Evolutionary conservation across 1,284 basidiomycete species (phyloP).

Genomic region (Ustilago trichophora): DNA sequence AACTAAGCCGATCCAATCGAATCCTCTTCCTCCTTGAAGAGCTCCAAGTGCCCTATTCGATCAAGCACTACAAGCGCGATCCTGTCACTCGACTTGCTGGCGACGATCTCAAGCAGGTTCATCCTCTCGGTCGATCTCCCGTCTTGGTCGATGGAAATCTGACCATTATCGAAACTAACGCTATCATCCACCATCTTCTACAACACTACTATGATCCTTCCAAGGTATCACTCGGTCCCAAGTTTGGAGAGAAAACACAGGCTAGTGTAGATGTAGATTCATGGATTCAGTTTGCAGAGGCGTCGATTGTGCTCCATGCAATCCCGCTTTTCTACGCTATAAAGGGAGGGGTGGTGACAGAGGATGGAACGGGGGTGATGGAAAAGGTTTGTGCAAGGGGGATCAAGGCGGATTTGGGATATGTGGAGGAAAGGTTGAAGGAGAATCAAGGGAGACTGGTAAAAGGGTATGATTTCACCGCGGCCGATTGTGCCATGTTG

Average conservation of each 20-base stretch:
- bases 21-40: slow-evolving; percentile 39
- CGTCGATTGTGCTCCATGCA: slow-evolving; percentile 24
- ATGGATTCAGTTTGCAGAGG: slow-evolving; percentile 42
- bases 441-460: slow-evolving; percentile 22
- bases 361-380: slow-evolving; percentile 7
- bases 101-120: slow-evolving; percentile 27
- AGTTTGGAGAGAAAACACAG: slow-evolving; percentile 19
- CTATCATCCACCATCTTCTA: slow-evolving; percentile 32
- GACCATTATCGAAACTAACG: slow-evolving; percentile 35
- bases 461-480: slow-evolving; percentile 18
- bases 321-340: slow-evolving; percentile 31
- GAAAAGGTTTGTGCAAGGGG: slow-evolving; percentile 30
- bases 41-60: slow-evolving; percentile 17
- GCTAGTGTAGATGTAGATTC: slow-evolving; percentile 17
- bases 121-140: slow-evolving; percentile 41
- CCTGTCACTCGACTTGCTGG: slow-evolving; percentile 29
- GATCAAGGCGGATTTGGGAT: slow-evolving; percentile 19
- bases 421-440: slow-evolving; percentile 19
- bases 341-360: slow-evolving; percentile 13
- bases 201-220: slow-evolving; percentile 31
- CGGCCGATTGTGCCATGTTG: slow-evolving; percentile 39
- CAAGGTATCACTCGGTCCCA: slow-evolving; percentile 12
- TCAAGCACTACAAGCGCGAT: slow-evolving; percentile 35
- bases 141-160: slow-evolving; percentile 27
- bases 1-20: slow-evolving; percentile 30